phyloP scores from a whole-genome alignment of 768 basidiomycete genomes.

The Gyrodon lividus region DNA sequence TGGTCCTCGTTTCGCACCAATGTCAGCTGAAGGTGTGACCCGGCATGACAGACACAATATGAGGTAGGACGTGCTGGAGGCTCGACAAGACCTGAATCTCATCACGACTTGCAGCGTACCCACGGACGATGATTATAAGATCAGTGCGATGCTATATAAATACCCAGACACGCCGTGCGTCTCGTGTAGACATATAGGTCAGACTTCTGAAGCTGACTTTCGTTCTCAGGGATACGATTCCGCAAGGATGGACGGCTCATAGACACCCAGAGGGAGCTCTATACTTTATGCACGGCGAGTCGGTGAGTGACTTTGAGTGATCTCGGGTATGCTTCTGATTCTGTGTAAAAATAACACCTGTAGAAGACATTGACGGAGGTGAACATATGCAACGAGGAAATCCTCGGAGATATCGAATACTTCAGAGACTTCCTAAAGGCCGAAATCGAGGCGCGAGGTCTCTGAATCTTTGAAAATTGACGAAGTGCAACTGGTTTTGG shows the following conservation, averaged over 20 bases:
- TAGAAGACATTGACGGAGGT: constrained; percentile 57
- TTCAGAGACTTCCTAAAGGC: constrained; percentile 25
- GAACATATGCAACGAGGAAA: constrained; percentile 42
- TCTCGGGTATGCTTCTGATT: neutral
- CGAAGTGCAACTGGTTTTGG: constrained; percentile 45
- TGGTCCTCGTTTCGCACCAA: constrained; percentile 12
- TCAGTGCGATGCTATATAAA: constrained; percentile 16
- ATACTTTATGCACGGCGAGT: constrained; percentile 51
- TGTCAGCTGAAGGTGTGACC: constrained; percentile 8
- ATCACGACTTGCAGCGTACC: constrained; percentile 6
- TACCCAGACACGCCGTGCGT: constrained; percentile 23
- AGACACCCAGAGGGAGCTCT: constrained; percentile 62
- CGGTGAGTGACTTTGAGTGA: constrained; percentile 34
- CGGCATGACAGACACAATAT: constrained; percentile 10
- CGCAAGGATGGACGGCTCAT: constrained; percentile 43
- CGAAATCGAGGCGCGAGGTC: constrained; percentile 18
- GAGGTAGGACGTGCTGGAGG: constrained; percentile 7
- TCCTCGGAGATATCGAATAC: constrained; percentile 34
- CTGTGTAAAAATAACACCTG: constrained; percentile 17
- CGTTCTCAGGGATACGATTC: constrained; percentile 11
- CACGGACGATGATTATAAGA: neutral
- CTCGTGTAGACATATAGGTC: neutral
- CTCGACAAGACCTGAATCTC: neutral
- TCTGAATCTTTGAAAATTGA: constrained; percentile 24
- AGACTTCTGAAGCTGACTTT: neutral